Conservation (phyloP, 331 rosid genomes). For the Cydonia oblonga region DNA sequence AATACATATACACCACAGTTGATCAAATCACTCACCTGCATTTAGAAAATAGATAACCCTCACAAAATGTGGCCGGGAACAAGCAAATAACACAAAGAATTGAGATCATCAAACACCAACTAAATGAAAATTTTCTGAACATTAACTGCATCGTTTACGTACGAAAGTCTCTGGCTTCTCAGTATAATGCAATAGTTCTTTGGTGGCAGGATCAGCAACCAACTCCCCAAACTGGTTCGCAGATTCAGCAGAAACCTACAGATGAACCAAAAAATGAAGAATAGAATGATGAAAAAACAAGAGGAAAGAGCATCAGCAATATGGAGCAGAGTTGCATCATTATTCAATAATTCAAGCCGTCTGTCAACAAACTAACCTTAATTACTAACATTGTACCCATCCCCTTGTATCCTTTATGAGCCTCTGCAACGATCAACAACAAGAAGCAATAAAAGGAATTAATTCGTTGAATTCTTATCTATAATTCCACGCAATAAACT, state of each 20-base stretch:
- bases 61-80: conserved; percentile 1
- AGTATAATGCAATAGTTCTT: conserved; percentile 45
- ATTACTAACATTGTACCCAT: conserved; percentile 89
- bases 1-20: conserved; percentile 86
- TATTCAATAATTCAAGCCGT: background rate
- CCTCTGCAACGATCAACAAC: conserved; percentile 38
- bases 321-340: background rate
- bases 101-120: background rate
- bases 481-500: background rate
- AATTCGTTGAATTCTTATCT: background rate
- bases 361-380: conserved; percentile 50
- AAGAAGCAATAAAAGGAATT: background rate
- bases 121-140: background rate
- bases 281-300: background rate
- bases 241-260: conserved; percentile 47
- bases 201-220: conserved; percentile 48
- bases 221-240: conserved; percentile 51
- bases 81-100: conserved; percentile 1
- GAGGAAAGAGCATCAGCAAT: background rate
- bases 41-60: conserved; percentile 14
- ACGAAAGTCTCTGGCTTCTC: conserved; percentile 62
- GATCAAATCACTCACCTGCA: conserved; percentile 84
- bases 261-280: background rate
- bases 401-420: conserved; percentile 69
- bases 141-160: conserved; percentile 4